Evolutionary conservation across 1,139 yeast species (phyloP).

Genomic region (Hyphopichia fennica): DNA sequence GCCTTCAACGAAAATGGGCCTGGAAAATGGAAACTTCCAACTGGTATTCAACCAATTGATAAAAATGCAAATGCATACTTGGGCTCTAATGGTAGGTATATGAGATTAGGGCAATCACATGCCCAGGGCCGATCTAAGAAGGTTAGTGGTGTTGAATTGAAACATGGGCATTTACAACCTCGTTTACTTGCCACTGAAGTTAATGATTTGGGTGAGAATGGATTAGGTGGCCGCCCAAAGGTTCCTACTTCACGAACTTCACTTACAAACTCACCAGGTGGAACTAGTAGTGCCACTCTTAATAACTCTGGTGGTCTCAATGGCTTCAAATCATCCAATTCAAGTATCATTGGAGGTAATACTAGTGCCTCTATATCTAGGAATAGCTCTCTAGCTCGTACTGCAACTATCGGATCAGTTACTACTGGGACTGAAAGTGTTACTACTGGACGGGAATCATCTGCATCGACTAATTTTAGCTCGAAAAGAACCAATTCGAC

Average conservation of each 20-base stretch:
- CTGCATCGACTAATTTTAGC: slow-evolving; percentile 7
- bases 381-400: slow-evolving; percentile 27
- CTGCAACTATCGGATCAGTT: slow-evolving; percentile 29
- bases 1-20: slow-evolving; percentile 59
- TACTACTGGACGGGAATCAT: slow-evolving; percentile 12
- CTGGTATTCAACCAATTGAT: slow-evolving; percentile 56
- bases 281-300: background rate
- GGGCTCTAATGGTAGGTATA: slow-evolving; percentile 30
- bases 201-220: slow-evolving; percentile 55
- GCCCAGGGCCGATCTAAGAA: slow-evolving; percentile 26
- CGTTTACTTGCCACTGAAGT: slow-evolving; percentile 76
- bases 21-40: slow-evolving; percentile 61
- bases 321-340: slow-evolving; percentile 21
- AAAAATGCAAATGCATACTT: slow-evolving; percentile 25
- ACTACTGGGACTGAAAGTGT: slow-evolving; percentile 20
- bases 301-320: slow-evolving; percentile 2
- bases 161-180: slow-evolving; percentile 76
- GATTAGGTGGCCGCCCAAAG: slow-evolving; percentile 17
- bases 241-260: background rate
- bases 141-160: slow-evolving; percentile 59
- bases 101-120: slow-evolving; percentile 28
- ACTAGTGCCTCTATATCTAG: slow-evolving; percentile 11
- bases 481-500: slow-evolving; percentile 17
- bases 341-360: slow-evolving; percentile 15
- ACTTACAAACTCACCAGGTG: background rate